A percentile compares a stretch with the other conserved stretches of the same genome.
Evolutionary conservation across 306 rosid genomes (phyloP).

Genomic region (Vigna angularis): DNA sequence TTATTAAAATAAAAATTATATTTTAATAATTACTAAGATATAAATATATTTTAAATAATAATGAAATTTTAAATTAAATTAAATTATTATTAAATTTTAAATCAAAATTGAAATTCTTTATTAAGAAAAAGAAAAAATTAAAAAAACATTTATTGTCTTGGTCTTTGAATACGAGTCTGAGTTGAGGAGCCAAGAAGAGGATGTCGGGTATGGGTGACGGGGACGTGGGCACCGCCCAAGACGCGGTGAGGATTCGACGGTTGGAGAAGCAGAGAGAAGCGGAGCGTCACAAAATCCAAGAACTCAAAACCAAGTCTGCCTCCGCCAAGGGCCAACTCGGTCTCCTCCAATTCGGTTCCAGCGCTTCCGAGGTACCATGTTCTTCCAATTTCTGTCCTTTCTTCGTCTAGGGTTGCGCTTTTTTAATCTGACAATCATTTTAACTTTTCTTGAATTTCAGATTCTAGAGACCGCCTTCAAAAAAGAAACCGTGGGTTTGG

Average conservation of each 20-base stretch:
- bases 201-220: conserved; percentile 99
- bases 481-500: conserved; percentile 96
- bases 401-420: background rate
- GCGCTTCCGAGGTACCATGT: conserved; percentile 77
- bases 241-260: conserved; percentile 89
- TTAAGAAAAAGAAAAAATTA: too few relatives aligned
- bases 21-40: too few relatives aligned
- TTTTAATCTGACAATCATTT: too few relatives aligned
- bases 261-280: conserved; percentile 99
- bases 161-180: background rate
- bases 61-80: too few relatives aligned
- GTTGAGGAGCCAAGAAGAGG: conserved; percentile 47
- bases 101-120: too few relatives aligned
- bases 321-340: conserved; percentile 82
- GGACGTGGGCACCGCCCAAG: conserved; percentile 98
- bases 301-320: conserved; percentile 90
- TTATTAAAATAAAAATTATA: too few relatives aligned
- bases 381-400: background rate
- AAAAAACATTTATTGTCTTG: too few relatives aligned
- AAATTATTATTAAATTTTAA: too few relatives aligned
- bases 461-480: conserved; percentile 96
- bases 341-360: conserved; percentile 97
- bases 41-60: too few relatives aligned
- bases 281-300: conserved; percentile 94
- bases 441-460: conserved; percentile 45